Base-by-base conservation (phyloP, 2,329 filamentous ascomycete species). In the Trichoderma gracile region DNA sequence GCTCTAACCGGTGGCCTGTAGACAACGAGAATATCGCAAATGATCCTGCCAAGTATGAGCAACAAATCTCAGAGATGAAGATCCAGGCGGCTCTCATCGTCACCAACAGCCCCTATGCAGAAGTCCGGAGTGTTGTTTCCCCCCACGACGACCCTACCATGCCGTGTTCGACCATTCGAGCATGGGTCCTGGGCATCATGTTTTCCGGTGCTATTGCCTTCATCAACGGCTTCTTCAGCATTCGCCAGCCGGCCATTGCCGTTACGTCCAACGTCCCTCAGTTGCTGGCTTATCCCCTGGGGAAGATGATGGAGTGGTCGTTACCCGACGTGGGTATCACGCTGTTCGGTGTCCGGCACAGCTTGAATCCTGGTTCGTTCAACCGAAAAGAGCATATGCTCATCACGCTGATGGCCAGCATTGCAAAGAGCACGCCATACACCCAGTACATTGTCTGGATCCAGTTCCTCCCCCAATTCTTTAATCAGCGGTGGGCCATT, bases 301-400 rank as follows among this genome's bases (percentile, higher is more conserved):
- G 78, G 5, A 78, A 78, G 47, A 72, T 77, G 8, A 73, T 82
- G 40, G 80, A 80, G 14, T 76, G 69, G 46, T 67, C 75, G 15
- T 69, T 84, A 0, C 82, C 82, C 0, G 77, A 79, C 58, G 80
- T 78, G 74, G 77, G 79, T 4, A 65, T 84, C 63, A 78, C 74
- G 0, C 59, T 82, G 5, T 74, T 74, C 57, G 80, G 80, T 0
- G 66, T 73, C 1, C 73, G 76, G 10, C 75, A 81, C 65, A 77
- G 75, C 9, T 73, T 85, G 15, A 86, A 85, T 67, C 82, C 84
- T 0, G 82, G 83, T 0, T 79, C 78, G 0, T 86, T 86, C 71
- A 83, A 80, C 56, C 81, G 80, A 68, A 87, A 87, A 69, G 84
- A 87, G 71, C 84, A 87, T 68, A 83, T 84, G 77, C 73, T 86